These are phyloP conservation scores for Debaryomyces subglobosus DNA, from an alignment of 1,139 yeast species.

Conservation along the genomic window DNA sequence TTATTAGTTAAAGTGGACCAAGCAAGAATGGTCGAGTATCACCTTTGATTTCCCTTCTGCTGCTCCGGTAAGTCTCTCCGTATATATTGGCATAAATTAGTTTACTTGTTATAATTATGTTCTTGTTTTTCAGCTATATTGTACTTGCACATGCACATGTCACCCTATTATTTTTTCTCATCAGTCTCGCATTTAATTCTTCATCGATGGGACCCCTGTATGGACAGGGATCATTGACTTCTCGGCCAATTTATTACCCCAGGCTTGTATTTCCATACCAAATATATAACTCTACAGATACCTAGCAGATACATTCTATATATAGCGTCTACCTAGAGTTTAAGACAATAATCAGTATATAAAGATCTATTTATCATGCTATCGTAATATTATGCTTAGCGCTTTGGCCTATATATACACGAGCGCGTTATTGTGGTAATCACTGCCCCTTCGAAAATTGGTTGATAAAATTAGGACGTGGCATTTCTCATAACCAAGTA, in stretches of 20 bases:
- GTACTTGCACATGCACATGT: neutral
- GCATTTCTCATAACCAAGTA: conserved; percentile 6
- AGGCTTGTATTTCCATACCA: neutral
- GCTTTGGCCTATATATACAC: neutral
- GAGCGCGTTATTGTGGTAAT: conserved; percentile 2
- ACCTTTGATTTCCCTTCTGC: conserved; percentile 23
- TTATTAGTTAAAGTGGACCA: conserved; percentile 33
- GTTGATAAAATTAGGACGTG: neutral
- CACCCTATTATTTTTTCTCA: neutral
- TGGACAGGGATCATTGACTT: neutral
- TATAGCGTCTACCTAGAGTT: neutral
- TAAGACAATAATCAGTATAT: neutral
- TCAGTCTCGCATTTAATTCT: neutral
- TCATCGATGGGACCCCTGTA: neutral
- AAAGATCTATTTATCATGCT: neutral
- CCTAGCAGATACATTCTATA: neutral
- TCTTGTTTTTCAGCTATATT: neutral
- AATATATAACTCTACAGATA: neutral
- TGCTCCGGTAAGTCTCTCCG: neutral
- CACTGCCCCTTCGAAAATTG: conserved; percentile 3
- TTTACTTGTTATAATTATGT: neutral
- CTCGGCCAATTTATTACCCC: neutral
- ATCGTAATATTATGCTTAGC: conserved; percentile 1
- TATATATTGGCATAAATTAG: neutral
- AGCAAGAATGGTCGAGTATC: conserved; percentile 41